phyloP scores from a whole-genome alignment of 2,329 filamentous ascomycete genomes.

The Cephalotrichum gorgonifer region DNA sequence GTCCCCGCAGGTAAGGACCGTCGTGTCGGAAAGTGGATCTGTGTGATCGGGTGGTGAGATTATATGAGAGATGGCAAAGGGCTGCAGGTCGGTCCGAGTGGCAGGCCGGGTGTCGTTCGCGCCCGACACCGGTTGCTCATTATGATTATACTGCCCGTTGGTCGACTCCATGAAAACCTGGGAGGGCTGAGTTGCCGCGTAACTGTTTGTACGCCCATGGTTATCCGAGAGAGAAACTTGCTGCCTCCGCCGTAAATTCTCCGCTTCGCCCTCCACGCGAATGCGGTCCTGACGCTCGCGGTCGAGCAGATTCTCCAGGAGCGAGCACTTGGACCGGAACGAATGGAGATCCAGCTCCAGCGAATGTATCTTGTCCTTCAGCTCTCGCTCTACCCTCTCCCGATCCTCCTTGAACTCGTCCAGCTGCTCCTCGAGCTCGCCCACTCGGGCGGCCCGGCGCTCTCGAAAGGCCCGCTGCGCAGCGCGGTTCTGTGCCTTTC shows the following conservation, averaged over 20 bases:
- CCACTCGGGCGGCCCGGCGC: constrained; percentile 72
- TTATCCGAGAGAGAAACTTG: constrained; percentile 9
- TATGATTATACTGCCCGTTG: background rate
- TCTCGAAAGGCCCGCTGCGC: constrained; percentile 88
- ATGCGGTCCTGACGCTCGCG: constrained; percentile 41
- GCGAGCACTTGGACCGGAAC: constrained; percentile 49
- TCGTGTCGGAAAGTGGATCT: constrained; percentile 18
- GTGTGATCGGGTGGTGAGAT: constrained; percentile 40
- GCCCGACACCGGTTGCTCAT: background rate
- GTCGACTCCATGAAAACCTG: background rate
- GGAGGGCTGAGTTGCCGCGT: constrained; percentile 7
- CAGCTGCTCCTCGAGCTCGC: constrained; percentile 60
- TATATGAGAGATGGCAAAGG: constrained; percentile 47
- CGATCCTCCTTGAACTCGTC: constrained; percentile 48
- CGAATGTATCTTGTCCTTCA: constrained; percentile 44
- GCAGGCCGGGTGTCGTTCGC: background rate
- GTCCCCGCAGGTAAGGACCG: constrained; percentile 40
- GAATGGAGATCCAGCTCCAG: constrained; percentile 59
- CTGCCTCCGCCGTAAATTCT: constrained; percentile 20
- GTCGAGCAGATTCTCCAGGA: constrained; percentile 53
- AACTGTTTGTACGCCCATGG: constrained; percentile 6
- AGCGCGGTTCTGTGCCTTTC: constrained; percentile 88
- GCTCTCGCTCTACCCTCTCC: constrained; percentile 45
- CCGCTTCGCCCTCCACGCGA: constrained; percentile 29
- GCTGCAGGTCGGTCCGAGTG: constrained; percentile 18